phyloP scores from a whole-genome alignment of 805 yeast species.

The Zygoascus ofunaensis region DNA sequence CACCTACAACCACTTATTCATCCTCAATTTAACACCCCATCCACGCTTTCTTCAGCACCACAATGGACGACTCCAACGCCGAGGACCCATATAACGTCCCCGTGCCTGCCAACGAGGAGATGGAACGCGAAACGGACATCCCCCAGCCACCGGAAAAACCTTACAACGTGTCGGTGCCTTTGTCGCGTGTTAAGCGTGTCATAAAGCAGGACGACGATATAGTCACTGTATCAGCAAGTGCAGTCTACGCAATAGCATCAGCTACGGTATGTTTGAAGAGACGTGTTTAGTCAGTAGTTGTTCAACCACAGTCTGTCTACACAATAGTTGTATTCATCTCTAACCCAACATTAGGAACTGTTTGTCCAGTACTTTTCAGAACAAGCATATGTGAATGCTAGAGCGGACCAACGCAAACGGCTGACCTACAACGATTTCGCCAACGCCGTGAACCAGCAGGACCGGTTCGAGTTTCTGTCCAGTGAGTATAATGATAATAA shows the following conservation, averaged over 20 bases:
- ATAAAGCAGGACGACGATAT: constrained; percentile 72
- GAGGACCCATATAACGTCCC: neutral
- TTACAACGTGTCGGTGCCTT: constrained; percentile 36
- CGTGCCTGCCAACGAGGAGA: neutral
- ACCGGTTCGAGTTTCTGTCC: constrained; percentile 51
- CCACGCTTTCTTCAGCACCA: too few species aligned
- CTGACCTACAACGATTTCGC: constrained; percentile 65
- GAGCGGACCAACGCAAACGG: constrained; percentile 57
- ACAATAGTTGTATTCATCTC: too few species aligned
- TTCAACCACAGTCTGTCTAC: neutral
- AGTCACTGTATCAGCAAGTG: constrained; percentile 53
- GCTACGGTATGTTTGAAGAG: too few species aligned
- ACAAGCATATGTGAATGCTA: constrained; percentile 58
- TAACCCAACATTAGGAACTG: constrained; percentile 46
- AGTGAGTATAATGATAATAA: constrained; percentile 8
- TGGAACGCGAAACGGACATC: neutral
- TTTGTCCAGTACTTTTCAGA: constrained; percentile 63
- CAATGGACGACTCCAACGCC: too few species aligned
- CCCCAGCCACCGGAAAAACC: neutral
- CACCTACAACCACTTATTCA: too few species aligned
- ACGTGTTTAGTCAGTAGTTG: too few species aligned
- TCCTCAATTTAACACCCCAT: too few species aligned
- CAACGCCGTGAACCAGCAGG: constrained; percentile 49
- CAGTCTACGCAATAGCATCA: constrained; percentile 67
- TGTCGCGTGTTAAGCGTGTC: constrained; percentile 60